Conservation (phyloP, 352 stramenopile species). For the Globisporangium sylvaticum region DNA sequence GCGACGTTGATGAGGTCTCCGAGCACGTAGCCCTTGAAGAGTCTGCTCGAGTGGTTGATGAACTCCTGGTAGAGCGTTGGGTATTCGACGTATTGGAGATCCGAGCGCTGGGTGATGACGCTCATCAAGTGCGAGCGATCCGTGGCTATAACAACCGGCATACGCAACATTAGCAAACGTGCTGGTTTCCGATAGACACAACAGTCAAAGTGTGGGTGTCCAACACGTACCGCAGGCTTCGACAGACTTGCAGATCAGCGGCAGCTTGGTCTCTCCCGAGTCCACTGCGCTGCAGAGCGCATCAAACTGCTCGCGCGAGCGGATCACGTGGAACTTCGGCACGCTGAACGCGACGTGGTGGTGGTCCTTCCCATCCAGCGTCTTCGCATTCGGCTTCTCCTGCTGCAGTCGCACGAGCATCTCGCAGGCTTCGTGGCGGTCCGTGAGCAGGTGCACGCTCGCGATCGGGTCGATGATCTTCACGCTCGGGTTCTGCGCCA, state of each 20-base stretch:
- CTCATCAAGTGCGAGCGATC: conserved; percentile 83
- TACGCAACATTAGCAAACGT: neutral
- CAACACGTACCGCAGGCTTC: conserved; percentile 68
- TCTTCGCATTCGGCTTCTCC: conserved; percentile 11
- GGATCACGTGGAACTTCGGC: conserved; percentile 46
- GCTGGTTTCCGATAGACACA: neutral
- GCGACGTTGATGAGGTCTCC: conserved; percentile 72
- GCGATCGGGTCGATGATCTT: conserved; percentile 64
- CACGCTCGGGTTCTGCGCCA: conserved; percentile 37
- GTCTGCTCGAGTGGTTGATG: conserved; percentile 70
- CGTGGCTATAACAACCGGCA: conserved; percentile 35
- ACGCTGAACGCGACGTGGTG: conserved; percentile 34
- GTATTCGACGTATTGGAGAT: conserved; percentile 53
- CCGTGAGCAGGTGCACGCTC: conserved; percentile 66
- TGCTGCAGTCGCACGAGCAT: conserved; percentile 31
- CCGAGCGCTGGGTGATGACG: conserved; percentile 61
- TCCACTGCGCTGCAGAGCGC: conserved; percentile 36
- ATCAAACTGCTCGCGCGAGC: conserved; percentile 34
- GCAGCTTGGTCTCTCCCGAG: conserved; percentile 35
- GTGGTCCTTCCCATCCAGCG: conserved; percentile 14
- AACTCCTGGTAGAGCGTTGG: conserved; percentile 80
- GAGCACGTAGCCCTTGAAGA: conserved; percentile 86
- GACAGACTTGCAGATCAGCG: conserved; percentile 81
- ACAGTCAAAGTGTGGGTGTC: neutral
- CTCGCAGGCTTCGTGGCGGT: conserved; percentile 53